phyloP scores from a whole-genome alignment of 352 stramenopile species.

The Blastocystis sp. region DNA sequence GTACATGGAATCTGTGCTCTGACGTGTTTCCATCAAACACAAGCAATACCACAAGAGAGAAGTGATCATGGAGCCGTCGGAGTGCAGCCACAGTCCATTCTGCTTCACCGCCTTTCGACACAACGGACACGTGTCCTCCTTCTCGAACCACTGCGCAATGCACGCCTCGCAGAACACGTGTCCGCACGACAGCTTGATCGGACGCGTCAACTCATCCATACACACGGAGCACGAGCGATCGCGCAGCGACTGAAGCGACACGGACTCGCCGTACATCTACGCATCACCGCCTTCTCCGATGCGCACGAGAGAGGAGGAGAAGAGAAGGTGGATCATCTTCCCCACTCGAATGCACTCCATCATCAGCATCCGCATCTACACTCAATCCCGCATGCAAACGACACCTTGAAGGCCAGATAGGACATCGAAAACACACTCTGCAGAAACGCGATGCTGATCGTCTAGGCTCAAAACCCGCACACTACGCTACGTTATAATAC shows the following conservation, averaged over 20 bases:
- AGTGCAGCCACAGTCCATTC: constrained; percentile 12
- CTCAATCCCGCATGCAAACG: too few species aligned
- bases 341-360: not conserved
- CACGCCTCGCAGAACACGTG: constrained; percentile 43
- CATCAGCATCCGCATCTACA: not conserved
- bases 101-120: not conserved
- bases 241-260: not conserved
- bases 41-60: constrained; percentile 16
- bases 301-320: not conserved
- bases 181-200: not conserved
- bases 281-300: not conserved
- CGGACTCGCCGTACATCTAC: constrained; percentile 24
- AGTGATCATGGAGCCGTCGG: not conserved
- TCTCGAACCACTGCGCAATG: constrained; percentile 54
- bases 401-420: not conserved
- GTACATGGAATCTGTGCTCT: constrained; percentile 4
- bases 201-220: not conserved
- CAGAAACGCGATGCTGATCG: not conserved
- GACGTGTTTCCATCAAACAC: constrained; percentile 35
- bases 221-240: constrained; percentile 19
- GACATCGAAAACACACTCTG: not conserved
- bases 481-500: not conserved
- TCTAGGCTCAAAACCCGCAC: not conserved
- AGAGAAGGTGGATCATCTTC: not conserved
- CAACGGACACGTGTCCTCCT: constrained; percentile 22